A percentile compares a stretch with the other conserved stretches of the same genome.
phyloP scores from a whole-genome alignment of 345 rosid genomes.

The Laguncularia racemosa region DNA sequence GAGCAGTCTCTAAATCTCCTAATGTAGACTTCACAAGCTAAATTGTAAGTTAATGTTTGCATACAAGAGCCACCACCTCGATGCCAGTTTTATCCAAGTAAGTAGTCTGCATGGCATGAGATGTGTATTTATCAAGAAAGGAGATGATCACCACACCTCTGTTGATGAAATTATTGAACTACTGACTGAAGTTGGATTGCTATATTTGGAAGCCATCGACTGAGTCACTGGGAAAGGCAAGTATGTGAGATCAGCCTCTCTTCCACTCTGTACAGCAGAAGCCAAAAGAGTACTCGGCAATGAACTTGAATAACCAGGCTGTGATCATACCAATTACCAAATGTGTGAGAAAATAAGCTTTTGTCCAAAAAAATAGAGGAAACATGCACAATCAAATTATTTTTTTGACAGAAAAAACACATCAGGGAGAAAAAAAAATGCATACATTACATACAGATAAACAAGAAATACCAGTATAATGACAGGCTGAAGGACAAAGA shows the following conservation, averaged over 20 bases:
- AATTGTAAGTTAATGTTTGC: not conserved
- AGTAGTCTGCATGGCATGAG: not conserved
- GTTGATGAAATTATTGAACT: slow-evolving; percentile 68
- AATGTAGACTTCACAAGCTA: not conserved
- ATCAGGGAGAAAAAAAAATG: too few species aligned
- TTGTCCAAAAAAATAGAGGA: not conserved
- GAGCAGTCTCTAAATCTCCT: too few species aligned
- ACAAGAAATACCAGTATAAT: too few species aligned
- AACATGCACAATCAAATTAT: not conserved
- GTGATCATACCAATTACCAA: slow-evolving; percentile 8
- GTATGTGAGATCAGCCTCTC: slow-evolving; percentile 80
- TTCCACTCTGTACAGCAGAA: slow-evolving; percentile 57
- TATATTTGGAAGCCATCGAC: slow-evolving; percentile 56
- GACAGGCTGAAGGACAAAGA: too few species aligned
- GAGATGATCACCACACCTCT: slow-evolving; percentile 40
- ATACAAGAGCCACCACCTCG: too few species aligned
- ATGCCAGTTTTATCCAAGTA: not conserved
- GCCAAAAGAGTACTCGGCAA: slow-evolving; percentile 66
- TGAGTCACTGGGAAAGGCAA: slow-evolving; percentile 71
- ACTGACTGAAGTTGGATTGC: slow-evolving; percentile 51
- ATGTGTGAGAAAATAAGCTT: not conserved
- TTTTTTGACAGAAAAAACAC: too few species aligned
- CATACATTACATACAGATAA: too few species aligned
- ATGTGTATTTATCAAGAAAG: not conserved
- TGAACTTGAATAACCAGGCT: slow-evolving; percentile 67